Conservation (phyloP, 2,329 filamentous ascomycete genomes). For the Pestalotiopsis sp. region DNA sequence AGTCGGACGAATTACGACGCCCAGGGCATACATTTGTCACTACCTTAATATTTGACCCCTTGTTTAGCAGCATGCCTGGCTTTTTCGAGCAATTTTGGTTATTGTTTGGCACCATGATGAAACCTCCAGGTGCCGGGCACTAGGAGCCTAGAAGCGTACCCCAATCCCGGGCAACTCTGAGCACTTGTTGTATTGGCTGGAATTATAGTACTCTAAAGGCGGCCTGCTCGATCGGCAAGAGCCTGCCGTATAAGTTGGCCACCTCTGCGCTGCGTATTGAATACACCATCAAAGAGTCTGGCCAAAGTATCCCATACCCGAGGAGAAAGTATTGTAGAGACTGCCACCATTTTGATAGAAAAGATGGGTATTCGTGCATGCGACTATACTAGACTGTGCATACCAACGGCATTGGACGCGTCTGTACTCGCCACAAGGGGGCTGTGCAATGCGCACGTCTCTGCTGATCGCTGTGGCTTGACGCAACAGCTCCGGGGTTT, state of each 20-base stretch:
- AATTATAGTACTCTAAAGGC: not conserved
- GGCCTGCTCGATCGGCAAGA: not conserved
- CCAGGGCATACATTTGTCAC: too few relatives aligned
- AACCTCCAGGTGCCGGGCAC: not conserved
- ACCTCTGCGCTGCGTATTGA: not conserved
- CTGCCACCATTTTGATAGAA: not conserved
- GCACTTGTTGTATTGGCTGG: conserved; percentile 4
- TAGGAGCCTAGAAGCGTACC: not conserved
- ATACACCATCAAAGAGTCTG: not conserved
- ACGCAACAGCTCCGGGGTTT: not conserved
- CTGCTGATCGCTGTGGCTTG: conserved; percentile 11
- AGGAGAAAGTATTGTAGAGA: not conserved
- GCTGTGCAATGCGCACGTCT: conserved; percentile 5
- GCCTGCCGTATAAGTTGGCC: not conserved
- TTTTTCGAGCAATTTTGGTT: too few relatives aligned
- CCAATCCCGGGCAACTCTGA: not conserved
- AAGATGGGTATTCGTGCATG: not conserved
- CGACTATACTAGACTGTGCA: not conserved
- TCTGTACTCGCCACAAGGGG: conserved; percentile 6
- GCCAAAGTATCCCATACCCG: not conserved
- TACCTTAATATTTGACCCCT: too few relatives aligned
- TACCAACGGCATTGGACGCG: not conserved
- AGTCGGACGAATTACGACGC: too few relatives aligned
- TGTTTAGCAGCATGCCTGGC: too few relatives aligned
- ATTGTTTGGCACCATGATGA: too few relatives aligned